A percentile compares a stretch with the other conserved stretches of the same genome.
These are phyloP conservation scores for Skeletonema tropicum DNA, from an alignment of 108 stramenopile species.

Conservation along the genomic window DNA sequence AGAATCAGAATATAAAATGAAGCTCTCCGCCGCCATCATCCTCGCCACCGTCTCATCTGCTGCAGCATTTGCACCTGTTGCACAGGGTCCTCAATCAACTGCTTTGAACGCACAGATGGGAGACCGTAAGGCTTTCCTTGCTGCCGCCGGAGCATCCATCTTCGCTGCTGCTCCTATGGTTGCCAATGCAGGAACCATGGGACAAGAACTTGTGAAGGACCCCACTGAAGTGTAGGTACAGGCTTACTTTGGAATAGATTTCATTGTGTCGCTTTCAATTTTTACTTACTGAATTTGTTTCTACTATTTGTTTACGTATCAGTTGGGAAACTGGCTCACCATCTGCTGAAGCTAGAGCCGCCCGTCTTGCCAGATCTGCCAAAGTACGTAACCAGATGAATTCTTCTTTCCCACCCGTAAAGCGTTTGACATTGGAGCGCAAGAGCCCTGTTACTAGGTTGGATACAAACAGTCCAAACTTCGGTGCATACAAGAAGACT, in stretches of 20 bases:
- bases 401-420: conserved; percentile 79
- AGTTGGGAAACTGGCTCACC: conserved; percentile 83
- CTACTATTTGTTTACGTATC: background rate
- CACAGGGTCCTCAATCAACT: conserved; percentile 20
- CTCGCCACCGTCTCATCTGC: conserved; percentile 39
- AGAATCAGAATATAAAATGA: conserved; percentile 26
- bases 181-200: conserved; percentile 77
- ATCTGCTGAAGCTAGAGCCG: conserved; percentile 54
- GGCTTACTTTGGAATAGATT: background rate
- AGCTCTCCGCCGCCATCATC: conserved; percentile 37
- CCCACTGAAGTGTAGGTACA: conserved; percentile 65
- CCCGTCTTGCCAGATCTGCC: conserved; percentile 65
- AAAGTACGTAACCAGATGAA: conserved; percentile 87
- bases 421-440: conserved; percentile 82
- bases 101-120: conserved; percentile 67
- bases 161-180: conserved; percentile 63
- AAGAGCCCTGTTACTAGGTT: conserved; percentile 89
- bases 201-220: conserved; percentile 65
- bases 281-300: background rate
- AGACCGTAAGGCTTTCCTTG: conserved; percentile 68
- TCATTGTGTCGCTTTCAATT: background rate
- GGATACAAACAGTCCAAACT: conserved; percentile 80
- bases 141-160: conserved; percentile 65
- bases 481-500: conserved; percentile 81
- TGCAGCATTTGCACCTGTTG: conserved; percentile 44